These are phyloP conservation scores for Boletus mariae DNA, from an alignment of 1,284 basidiomycete genomes.

Conservation along the genomic window DNA sequence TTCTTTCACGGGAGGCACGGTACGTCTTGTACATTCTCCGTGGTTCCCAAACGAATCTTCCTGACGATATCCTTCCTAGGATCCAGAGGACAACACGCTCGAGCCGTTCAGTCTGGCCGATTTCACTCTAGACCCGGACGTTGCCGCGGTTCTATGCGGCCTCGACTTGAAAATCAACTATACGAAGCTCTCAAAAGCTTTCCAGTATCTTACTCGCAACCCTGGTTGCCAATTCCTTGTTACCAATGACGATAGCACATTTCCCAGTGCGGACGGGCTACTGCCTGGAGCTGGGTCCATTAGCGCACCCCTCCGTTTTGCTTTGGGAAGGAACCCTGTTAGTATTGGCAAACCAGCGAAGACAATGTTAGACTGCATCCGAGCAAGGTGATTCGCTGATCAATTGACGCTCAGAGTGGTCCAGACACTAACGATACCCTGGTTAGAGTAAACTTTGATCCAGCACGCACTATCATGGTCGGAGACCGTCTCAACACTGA, in stretches of 20 bases:
- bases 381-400: slow-evolving; percentile 70
- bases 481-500: slow-evolving; percentile 96
- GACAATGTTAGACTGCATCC: slow-evolving; percentile 94
- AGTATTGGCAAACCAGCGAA: slow-evolving; percentile 90
- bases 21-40: slow-evolving; percentile 35
- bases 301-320: slow-evolving; percentile 77
- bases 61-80: slow-evolving; percentile 42
- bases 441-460: slow-evolving; percentile 79
- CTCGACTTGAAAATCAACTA: slow-evolving; percentile 82
- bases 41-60: too few relatives aligned
- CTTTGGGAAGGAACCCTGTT: slow-evolving; percentile 69
- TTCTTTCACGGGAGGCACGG: slow-evolving; percentile 81
- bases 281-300: slow-evolving; percentile 86
- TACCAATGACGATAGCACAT: slow-evolving; percentile 93
- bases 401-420: not conserved
- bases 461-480: slow-evolving; percentile 85
- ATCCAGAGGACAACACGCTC: slow-evolving; percentile 78
- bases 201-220: slow-evolving; percentile 82
- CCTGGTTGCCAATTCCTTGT: slow-evolving; percentile 83
- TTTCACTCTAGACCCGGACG: slow-evolving; percentile 70
- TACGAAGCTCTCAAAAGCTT: slow-evolving; percentile 91
- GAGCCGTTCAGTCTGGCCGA: slow-evolving; percentile 68
- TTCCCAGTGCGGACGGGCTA: slow-evolving; percentile 76
- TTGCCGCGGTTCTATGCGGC: slow-evolving; percentile 91
- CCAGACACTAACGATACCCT: slow-evolving; percentile 2